Percentiles rank a stretch among this genome's conserved stretches.
These are phyloP conservation scores for Apiospora marii DNA, from an alignment of 2,329 filamentous ascomycete species.

Conservation along the genomic window DNA sequence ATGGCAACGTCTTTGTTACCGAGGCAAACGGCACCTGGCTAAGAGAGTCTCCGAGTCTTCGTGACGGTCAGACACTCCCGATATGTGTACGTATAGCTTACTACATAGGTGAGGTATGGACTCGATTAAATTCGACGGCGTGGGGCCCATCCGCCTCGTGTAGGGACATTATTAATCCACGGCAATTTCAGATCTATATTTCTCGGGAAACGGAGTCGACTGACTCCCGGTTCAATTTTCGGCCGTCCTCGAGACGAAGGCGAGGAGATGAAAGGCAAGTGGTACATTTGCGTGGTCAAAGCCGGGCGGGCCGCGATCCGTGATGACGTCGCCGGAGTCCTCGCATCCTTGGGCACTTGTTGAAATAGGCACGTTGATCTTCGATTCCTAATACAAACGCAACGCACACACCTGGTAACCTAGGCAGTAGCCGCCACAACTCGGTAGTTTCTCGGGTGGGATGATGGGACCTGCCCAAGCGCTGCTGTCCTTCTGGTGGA, in stretches of 20 bases:
- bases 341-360: neutral
- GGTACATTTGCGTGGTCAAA: neutral
- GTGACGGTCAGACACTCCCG: neutral
- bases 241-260: neutral
- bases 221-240: neutral
- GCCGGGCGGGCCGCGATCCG: neutral
- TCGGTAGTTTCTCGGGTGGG: neutral
- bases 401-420: neutral
- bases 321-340: neutral
- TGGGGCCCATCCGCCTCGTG: neutral
- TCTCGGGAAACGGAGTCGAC: neutral
- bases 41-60: neutral
- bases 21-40: neutral
- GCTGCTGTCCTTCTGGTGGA: neutral
- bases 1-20: neutral
- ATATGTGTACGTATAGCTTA: neutral
- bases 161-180: neutral
- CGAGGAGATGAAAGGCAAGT: neutral
- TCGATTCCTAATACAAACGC: no score
- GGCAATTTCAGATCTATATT: neutral
- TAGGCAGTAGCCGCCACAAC: neutral
- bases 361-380: neutral
- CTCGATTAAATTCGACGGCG: neutral
- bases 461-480: no score
- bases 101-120: neutral